A percentile compares a stretch with the other conserved stretches of the same genome.
phyloP scores from a whole-genome alignment of 192 early-diverging fungal genomes.

The Chytriomyces sp. region DNA sequence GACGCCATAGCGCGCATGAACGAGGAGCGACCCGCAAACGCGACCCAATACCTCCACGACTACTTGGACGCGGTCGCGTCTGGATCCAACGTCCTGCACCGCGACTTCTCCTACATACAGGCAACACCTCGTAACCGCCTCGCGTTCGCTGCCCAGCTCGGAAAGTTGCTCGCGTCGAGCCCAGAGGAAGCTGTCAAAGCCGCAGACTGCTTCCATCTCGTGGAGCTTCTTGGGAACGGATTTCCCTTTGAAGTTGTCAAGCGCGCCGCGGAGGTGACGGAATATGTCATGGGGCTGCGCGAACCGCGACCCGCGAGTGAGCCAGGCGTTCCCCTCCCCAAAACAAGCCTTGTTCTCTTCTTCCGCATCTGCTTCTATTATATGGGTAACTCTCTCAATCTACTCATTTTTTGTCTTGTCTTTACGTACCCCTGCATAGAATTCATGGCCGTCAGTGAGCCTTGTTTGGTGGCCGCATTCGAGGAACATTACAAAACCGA shows the following conservation, averaged over 20 bases:
- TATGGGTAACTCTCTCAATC: background rate
- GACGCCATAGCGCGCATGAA: background rate
- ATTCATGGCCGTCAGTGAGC: background rate
- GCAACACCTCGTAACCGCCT: conserved; percentile 15
- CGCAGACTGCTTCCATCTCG: conserved; percentile 14
- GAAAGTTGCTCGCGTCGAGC: background rate
- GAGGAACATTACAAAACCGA: background rate
- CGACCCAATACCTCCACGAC: background rate
- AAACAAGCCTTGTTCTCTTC: conserved; percentile 5
- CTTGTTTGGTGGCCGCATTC: background rate
- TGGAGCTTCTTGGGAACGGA: conserved; percentile 9
- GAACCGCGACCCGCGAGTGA: background rate
- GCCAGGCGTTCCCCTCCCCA: background rate
- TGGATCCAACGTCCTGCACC: conserved; percentile 19
- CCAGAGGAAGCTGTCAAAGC: conserved; percentile 1
- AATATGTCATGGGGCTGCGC: conserved; percentile 6
- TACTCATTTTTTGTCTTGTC: background rate
- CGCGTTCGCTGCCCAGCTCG: background rate
- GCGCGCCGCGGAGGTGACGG: background rate
- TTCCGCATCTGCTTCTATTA: conserved; percentile 21
- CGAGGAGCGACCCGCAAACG: background rate
- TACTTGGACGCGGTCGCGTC: conserved; percentile 5
- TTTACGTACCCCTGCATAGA: background rate
- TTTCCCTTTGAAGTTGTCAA: conserved; percentile 8
- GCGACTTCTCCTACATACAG: conserved; percentile 23